Conservation (phyloP, 371 early-diverging fungal species). For the Amoeboaphelidium protococcarum region DNA sequence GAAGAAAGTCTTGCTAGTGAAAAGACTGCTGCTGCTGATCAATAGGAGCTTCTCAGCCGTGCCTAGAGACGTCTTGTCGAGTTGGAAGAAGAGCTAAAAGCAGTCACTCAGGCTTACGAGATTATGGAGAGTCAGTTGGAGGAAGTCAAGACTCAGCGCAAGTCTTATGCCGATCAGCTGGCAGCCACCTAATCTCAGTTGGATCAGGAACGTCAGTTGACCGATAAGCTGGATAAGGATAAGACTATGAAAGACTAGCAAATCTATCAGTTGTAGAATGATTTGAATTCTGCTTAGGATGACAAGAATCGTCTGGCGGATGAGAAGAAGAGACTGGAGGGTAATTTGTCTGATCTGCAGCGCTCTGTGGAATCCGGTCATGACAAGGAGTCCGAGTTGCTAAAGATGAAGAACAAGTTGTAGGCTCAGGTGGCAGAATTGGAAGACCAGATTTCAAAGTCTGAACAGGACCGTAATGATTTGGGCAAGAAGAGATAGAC, state of each 20-base stretch:
- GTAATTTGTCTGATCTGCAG: constrained; percentile 26
- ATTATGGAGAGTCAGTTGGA: background rate
- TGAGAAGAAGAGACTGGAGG: constrained; percentile 15
- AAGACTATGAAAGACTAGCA: background rate
- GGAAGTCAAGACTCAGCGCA: background rate
- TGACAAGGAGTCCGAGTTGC: constrained; percentile 20
- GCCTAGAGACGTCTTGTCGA: background rate
- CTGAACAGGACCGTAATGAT: constrained; percentile 17
- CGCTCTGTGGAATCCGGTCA: constrained; percentile 22
- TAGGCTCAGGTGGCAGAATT: constrained; percentile 22
- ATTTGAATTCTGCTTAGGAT: background rate
- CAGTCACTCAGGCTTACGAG: background rate
- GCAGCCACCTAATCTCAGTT: background rate
- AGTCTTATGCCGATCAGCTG: background rate
- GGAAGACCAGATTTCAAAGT: constrained; percentile 25
- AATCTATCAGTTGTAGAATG: background rate
- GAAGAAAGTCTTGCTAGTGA: constrained; percentile 39
- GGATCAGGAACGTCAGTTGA: background rate
- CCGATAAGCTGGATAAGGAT: constrained; percentile 1
- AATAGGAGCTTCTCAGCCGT: constrained; percentile 37
- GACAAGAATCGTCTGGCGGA: background rate
- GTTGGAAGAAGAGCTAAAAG: background rate
- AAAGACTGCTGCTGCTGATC: constrained; percentile 36
- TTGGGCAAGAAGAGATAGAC: constrained; percentile 23
- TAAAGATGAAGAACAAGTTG: constrained; percentile 16